A percentile compares a stretch with the other conserved stretches of the same genome.
Conservation (phyloP, 1,284 basidiomycete species). For the Veloboletus limbatus region DNA sequence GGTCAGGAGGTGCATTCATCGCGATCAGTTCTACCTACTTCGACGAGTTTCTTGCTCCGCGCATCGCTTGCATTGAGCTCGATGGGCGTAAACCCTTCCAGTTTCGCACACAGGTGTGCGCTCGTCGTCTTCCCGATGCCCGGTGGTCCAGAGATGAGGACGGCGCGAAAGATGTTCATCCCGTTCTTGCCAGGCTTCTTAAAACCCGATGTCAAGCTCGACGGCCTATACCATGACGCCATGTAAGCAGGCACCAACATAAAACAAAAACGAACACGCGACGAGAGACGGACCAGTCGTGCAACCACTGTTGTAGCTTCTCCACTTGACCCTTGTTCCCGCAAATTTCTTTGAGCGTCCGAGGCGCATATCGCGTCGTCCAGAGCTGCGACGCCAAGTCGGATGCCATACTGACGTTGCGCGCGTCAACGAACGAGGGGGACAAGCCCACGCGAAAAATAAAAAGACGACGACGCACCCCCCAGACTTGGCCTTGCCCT, state of each 20-base stretch:
- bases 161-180: constrained; percentile 83
- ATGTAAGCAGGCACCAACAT: too few species aligned
- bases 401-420: constrained; percentile 29
- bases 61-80: constrained; percentile 97
- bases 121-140: constrained; percentile 98
- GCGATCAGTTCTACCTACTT: constrained; percentile 47
- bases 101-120: constrained; percentile 88
- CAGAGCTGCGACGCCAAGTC: constrained; percentile 73
- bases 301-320: constrained; percentile 84
- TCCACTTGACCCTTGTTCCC: constrained; percentile 93
- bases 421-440: neutral
- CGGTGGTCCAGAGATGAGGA: constrained; percentile 90
- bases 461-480: constrained; percentile 13
- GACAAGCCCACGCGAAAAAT: too few species aligned
- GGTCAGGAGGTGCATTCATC: neutral
- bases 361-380: constrained; percentile 95
- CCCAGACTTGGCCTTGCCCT: constrained; percentile 23
- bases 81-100: constrained; percentile 88
- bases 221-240: constrained; percentile 68
- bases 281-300: constrained; percentile 70
- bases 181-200: constrained; percentile 94
- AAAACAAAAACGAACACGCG: too few species aligned
- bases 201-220: constrained; percentile 71
- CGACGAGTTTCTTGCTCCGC: constrained; percentile 94
- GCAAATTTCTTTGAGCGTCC: constrained; percentile 85